A percentile compares a stretch with the other conserved stretches of the same genome.
Evolutionary conservation across 2,329 filamentous ascomycete genomes (phyloP).

Genomic region (Epicoccum sorghinum): DNA sequence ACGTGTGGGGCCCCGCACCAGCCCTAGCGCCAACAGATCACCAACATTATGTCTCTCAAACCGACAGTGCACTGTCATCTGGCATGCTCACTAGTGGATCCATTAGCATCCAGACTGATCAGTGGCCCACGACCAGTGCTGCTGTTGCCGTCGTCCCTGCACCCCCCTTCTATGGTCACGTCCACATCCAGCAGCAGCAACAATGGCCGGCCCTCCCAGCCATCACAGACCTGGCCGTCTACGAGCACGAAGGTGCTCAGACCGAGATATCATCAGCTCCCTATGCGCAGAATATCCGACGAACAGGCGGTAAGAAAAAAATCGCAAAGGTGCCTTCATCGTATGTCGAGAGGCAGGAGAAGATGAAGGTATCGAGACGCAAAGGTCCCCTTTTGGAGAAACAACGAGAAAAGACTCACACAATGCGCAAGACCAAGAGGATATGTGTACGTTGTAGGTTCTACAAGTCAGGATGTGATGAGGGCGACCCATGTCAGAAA

Average conservation of each 20-base stretch:
- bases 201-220: conserved; percentile 26
- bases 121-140: conserved; percentile 25
- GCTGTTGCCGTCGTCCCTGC: conserved; percentile 12
- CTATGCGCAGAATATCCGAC: conserved; percentile 18
- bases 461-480: conserved; percentile 45
- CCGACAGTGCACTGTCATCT: conserved; percentile 20
- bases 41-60: conserved; percentile 24
- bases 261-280: conserved; percentile 14
- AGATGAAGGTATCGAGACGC: conserved; percentile 42
- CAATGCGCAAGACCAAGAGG: conserved; percentile 42
- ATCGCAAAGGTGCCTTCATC: conserved; percentile 40
- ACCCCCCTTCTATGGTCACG: conserved; percentile 23
- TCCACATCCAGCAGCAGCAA: conserved; percentile 20
- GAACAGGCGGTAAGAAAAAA: conserved; percentile 31
- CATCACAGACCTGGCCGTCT: conserved; percentile 20
- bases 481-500: conserved; percentile 39
- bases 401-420: conserved; percentile 39
- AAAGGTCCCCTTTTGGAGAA: conserved; percentile 37
- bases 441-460: conserved; percentile 45
- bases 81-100: conserved; percentile 17
- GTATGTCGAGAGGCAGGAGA: conserved; percentile 41
- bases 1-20: conserved; percentile 23
- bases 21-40: conserved; percentile 17
- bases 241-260: conserved; percentile 17
- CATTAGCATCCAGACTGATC: conserved; percentile 16